A percentile compares a stretch with the other conserved stretches of the same genome.
Evolutionary conservation across 2,329 filamentous ascomycete genomes (phyloP).

Genomic region (Colletotrichum sansevieriae): DNA sequence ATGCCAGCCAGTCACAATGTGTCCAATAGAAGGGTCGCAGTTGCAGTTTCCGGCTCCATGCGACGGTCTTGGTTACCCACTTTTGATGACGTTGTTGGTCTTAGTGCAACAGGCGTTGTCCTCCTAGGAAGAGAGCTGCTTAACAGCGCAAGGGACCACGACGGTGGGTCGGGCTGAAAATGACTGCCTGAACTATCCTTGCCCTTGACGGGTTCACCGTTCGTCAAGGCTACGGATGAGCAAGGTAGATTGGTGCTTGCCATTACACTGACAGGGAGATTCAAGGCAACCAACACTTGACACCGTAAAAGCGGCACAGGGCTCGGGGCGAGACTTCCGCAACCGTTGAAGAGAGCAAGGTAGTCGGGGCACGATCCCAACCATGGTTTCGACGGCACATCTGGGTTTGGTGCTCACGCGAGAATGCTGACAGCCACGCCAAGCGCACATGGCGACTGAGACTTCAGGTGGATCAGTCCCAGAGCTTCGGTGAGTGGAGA

Average conservation of each 20-base stretch:
- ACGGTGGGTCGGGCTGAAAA: slow-evolving; percentile 7
- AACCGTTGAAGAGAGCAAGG: not conserved
- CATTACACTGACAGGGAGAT: too few species aligned
- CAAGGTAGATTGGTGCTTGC: too few species aligned
- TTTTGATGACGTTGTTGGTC: slow-evolving; percentile 18
- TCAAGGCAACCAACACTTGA: slow-evolving; percentile 26
- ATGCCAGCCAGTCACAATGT: not conserved
- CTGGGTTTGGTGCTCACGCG: too few species aligned
- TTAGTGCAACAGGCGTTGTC: not conserved
- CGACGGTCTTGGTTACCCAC: slow-evolving; percentile 35
- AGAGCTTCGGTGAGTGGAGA: not conserved
- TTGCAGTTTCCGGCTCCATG: not conserved
- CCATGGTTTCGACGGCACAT: too few species aligned
- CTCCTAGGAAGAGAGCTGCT: too few species aligned
- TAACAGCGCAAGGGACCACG: slow-evolving; percentile 4
- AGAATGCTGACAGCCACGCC: not conserved
- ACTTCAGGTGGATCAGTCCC: not conserved
- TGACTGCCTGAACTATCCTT: slow-evolving; percentile 33
- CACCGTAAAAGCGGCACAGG: slow-evolving; percentile 6
- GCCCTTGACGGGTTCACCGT: not conserved
- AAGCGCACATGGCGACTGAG: slow-evolving; percentile 6
- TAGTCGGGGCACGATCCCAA: too few species aligned
- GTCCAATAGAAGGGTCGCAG: not conserved
- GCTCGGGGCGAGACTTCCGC: not conserved
- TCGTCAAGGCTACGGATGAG: too few species aligned